Base-by-base conservation (phyloP, 2,329 filamentous ascomycete species). In the Aspergillus puulaauensis region DNA sequence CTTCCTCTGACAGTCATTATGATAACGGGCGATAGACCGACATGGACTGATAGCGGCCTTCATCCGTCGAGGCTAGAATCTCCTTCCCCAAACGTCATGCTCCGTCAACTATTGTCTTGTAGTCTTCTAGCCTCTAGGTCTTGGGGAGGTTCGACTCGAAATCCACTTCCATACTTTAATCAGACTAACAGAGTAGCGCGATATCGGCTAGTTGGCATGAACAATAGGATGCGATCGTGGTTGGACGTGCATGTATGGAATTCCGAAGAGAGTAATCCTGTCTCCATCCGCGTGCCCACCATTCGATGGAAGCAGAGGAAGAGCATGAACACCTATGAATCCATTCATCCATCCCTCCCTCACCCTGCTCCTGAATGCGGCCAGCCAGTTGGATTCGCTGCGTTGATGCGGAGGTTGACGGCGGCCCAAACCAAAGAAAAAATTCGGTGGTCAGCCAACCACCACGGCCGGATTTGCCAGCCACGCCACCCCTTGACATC, bases 391-490 rank as follows among this genome's bases (percentile, higher is more conserved):
- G 48, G 40, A 56, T 35, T 37, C 31, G 39, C 35, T 55, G 51
- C 4, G 41, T 39, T 46, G 48, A 31, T 52, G 54, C 40, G 33
- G 33, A 37, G 27, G 31, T 33, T 51, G 21, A 39, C 47, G 35
- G 46, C 24, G 41, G 54, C 57, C 52, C 53, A 59, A 59, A 52
- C 39, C 37, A 44, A 47, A 52, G 39, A 39, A 58, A 58, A 55
- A 53, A 41, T 41, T 23, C 23, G 51, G 51, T 52, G 56, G 59
- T 53, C 59, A 59, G 59, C 59, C 59, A 61, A 61, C 59, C 59
- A 61, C 59, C 57, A 51, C 27, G 14, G 31, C 27, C 44, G 57
- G 56, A 61, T 59, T 61, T 61, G 59, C 59, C 59, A 61, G 57
- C 59, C 57, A 61, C 59, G 56, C 59, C 59, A 61, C 59, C 55